phyloP scores from a whole-genome alignment of 2,329 filamentous ascomycete species.

The Penicillium fuscoglaucum region DNA sequence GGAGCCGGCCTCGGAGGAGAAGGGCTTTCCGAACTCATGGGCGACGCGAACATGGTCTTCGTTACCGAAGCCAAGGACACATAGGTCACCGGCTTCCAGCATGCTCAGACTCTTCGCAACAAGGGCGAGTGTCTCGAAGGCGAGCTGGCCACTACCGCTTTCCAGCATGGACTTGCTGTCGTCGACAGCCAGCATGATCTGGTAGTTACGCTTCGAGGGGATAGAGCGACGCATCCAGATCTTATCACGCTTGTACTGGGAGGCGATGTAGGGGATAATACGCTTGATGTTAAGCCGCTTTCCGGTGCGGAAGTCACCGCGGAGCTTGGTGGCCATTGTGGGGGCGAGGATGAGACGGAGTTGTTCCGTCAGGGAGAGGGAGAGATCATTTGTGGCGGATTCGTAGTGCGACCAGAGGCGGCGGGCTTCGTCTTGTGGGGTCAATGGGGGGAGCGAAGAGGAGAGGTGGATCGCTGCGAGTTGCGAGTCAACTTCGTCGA shows the following conservation, averaged over 20 bases:
- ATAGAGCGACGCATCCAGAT: constrained; percentile 97
- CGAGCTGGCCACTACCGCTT: constrained; percentile 71
- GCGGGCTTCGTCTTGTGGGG: constrained; percentile 61
- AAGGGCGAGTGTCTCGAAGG: constrained; percentile 91
- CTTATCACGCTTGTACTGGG: constrained; percentile 97
- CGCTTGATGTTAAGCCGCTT: constrained; percentile 99
- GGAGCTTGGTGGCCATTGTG: constrained; percentile 92
- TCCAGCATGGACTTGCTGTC: constrained; percentile 95
- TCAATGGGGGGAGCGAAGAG: constrained; percentile 47
- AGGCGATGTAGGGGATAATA: constrained; percentile 99
- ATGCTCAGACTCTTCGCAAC: constrained; percentile 83
- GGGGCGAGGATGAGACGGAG: constrained; percentile 93
- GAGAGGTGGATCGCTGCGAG: constrained; percentile 73
- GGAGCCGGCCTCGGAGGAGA: constrained; percentile 78
- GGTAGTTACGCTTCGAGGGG: constrained; percentile 90
- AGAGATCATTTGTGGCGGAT: constrained; percentile 77
- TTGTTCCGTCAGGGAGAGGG: constrained; percentile 87
- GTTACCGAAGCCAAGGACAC: constrained; percentile 84
- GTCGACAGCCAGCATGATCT: constrained; percentile 96
- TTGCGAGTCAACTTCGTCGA: constrained; percentile 53
- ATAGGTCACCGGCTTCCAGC: constrained; percentile 93
- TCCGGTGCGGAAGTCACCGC: constrained; percentile 93
- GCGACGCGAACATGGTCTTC: constrained; percentile 71
- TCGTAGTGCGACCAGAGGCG: constrained; percentile 85
- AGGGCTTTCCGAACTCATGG: constrained; percentile 80